Conservation (phyloP, 106 monocot genomes). For the Dioscorea dumetorum region DNA sequence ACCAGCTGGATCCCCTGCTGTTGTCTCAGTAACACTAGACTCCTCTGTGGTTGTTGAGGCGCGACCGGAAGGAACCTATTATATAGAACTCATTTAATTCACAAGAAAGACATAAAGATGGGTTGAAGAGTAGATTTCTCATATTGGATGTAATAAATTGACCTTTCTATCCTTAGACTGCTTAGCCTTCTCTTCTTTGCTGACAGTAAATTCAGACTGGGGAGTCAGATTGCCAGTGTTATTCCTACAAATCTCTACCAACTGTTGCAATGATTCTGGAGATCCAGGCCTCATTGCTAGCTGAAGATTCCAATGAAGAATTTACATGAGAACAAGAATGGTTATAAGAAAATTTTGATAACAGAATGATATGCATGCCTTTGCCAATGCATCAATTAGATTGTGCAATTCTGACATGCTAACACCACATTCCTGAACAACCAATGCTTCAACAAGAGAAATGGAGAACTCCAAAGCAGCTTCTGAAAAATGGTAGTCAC, state of each 20-base stretch:
- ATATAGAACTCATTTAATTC: neutral
- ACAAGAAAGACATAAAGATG: neutral
- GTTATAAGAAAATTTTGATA: too few relatives aligned
- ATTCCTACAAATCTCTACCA: conserved; percentile 63
- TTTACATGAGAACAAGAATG: neutral
- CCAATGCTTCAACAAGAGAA: conserved; percentile 63
- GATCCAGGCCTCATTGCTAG: conserved; percentile 70
- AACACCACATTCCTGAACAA: conserved; percentile 63
- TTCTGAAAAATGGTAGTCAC: conserved; percentile 26
- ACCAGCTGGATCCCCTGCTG: conserved; percentile 50
- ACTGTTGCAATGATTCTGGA: conserved; percentile 47
- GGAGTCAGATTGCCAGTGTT: conserved; percentile 16
- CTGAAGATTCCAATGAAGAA: conserved; percentile 31
- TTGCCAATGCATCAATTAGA: conserved; percentile 70
- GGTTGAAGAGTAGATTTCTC: neutral
- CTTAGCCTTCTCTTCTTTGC: conserved; percentile 67
- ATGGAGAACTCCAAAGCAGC: conserved; percentile 82
- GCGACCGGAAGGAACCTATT: conserved; percentile 41
- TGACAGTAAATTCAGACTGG: conserved; percentile 28
- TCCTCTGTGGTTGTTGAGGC: conserved; percentile 47
- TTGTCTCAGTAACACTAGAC: conserved; percentile 27
- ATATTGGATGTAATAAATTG: neutral
- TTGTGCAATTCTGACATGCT: conserved; percentile 66
- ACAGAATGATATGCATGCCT: conserved; percentile 29
- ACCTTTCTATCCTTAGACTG: conserved; percentile 75